Conservation (phyloP, 2,329 filamentous ascomycete genomes). For the Penicillium sp. region DNA sequence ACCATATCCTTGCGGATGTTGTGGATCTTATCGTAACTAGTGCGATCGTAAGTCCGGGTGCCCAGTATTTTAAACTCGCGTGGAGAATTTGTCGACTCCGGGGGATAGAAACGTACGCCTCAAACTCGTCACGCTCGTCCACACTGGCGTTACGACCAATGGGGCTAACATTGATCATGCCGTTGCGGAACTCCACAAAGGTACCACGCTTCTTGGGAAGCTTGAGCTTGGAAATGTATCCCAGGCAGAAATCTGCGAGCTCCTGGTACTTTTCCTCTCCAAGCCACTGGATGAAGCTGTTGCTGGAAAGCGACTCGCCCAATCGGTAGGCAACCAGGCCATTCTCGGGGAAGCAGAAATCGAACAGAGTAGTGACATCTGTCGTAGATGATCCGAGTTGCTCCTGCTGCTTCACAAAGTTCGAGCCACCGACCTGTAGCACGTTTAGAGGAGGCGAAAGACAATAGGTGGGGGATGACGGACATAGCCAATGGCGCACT, state of each 20-base stretch:
- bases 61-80: neutral
- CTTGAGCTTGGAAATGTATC: constrained; percentile 61
- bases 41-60: constrained; percentile 11
- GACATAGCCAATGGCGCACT: constrained; percentile 35
- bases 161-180: constrained; percentile 66
- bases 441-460: constrained; percentile 22
- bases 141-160: constrained; percentile 74
- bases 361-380: constrained; percentile 80
- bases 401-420: constrained; percentile 92
- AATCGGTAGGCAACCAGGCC: constrained; percentile 87
- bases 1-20: constrained; percentile 77
- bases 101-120: constrained; percentile 50
- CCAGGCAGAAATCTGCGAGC: constrained; percentile 58
- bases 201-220: constrained; percentile 64
- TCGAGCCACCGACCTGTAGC: constrained; percentile 72
- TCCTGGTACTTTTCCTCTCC: constrained; percentile 74
- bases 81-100: neutral
- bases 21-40: constrained; percentile 70
- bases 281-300: constrained; percentile 88
- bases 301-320: constrained; percentile 70
- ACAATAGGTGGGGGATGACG: constrained; percentile 10
- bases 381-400: constrained; percentile 73
- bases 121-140: constrained; percentile 77
- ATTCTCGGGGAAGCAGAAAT: constrained; percentile 98
- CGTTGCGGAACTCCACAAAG: constrained; percentile 66